phyloP scores from a whole-genome alignment of 768 basidiomycete species.

The Tulasnella sp. region DNA sequence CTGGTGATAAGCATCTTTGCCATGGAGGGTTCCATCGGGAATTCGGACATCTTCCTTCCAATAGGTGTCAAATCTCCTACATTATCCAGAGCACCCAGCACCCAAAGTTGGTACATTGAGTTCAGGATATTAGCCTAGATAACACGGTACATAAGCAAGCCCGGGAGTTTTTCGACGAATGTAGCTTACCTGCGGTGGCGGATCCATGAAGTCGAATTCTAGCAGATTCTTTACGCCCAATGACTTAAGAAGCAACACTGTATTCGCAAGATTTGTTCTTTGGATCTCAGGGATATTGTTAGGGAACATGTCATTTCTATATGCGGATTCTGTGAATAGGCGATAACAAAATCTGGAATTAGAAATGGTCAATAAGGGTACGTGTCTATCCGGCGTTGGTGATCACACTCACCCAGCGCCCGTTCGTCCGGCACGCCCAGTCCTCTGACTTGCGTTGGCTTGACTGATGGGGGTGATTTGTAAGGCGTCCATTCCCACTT shows the following conservation, averaged over 20 bases:
- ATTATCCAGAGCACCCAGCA: constrained; percentile 92
- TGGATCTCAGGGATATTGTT: constrained; percentile 98
- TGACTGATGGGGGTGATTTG: constrained; percentile 99
- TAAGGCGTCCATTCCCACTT: constrained; percentile 97
- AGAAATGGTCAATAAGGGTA: neutral
- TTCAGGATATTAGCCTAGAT: constrained; percentile 92
- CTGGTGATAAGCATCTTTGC: constrained; percentile 97
- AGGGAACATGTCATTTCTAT: constrained; percentile 85
- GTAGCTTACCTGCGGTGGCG: constrained; percentile 78
- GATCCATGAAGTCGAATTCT: constrained; percentile 99
- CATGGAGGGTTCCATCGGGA: constrained; percentile 99
- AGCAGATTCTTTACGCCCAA: constrained; percentile 93
- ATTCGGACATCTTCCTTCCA: constrained; percentile 96
- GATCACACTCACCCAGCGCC: constrained; percentile 65
- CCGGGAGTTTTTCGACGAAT: neutral
- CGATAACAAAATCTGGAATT: constrained; percentile 77
- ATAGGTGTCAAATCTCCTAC: constrained; percentile 87
- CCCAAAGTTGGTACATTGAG: constrained; percentile 99
- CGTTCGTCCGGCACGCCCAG: constrained; percentile 91
- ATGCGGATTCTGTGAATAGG: constrained; percentile 94
- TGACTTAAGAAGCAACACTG: constrained; percentile 86
- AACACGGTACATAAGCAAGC: neutral
- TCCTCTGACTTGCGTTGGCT: constrained; percentile 92
- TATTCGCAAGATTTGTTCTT: constrained; percentile 93
- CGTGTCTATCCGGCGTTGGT: neutral